These are phyloP conservation scores for Dipodascopsis tothii DNA, from an alignment of 805 yeast species.

Conservation along the genomic window DNA sequence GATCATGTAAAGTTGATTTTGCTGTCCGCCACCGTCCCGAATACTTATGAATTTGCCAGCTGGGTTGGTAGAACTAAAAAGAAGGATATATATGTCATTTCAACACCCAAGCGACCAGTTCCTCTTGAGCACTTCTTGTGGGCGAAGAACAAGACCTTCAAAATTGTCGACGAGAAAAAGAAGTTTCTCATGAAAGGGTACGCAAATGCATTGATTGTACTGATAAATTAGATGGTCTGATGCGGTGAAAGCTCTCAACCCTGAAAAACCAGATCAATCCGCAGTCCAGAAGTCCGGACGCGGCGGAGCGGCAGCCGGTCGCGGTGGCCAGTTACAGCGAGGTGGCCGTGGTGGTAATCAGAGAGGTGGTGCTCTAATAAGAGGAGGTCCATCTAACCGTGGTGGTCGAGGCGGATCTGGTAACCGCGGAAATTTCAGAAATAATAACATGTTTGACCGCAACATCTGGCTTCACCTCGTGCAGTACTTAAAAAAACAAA, in stretches of 20 bases:
- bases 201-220: conserved; percentile 43
- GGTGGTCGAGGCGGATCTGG: conserved; percentile 36
- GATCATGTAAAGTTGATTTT: conserved; percentile 89
- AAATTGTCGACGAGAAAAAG: conserved; percentile 67
- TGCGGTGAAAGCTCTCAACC: conserved; percentile 31
- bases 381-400: conserved; percentile 23
- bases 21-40: conserved; percentile 96
- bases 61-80: conserved; percentile 98
- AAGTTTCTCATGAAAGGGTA: conserved; percentile 61
- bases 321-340: conserved; percentile 27
- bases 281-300: conserved; percentile 35
- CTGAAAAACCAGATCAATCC: conserved; percentile 26
- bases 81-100: conserved; percentile 90
- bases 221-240: conserved; percentile 10
- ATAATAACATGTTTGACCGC: conserved; percentile 64
- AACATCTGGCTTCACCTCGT: conserved; percentile 71
- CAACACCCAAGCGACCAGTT: conserved; percentile 93
- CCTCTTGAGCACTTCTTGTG: conserved; percentile 82
- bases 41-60: conserved; percentile 92
- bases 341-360: conserved; percentile 24
- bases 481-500: conserved; percentile 56
- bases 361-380: conserved; percentile 31
- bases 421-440: conserved; percentile 33
- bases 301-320: conserved; percentile 35
- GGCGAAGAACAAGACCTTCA: conserved; percentile 68